Conservation (phyloP, 2,329 filamentous ascomycete genomes). For the Metarhizium anisopliae region DNA sequence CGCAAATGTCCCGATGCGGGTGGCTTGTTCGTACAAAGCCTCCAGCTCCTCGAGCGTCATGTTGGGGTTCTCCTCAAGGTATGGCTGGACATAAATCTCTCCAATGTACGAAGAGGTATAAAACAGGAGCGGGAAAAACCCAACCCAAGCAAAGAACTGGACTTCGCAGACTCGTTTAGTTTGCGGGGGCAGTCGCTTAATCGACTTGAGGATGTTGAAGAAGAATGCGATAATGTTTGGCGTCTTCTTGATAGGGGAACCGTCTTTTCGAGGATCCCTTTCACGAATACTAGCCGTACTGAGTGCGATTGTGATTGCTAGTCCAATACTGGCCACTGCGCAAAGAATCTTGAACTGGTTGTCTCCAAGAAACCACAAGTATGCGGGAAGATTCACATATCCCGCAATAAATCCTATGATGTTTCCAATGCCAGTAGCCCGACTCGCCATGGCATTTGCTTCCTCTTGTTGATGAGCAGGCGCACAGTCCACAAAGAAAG, state of each 20-base stretch:
- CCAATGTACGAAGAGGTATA: conserved; percentile 93
- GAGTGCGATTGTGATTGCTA: conserved; percentile 59
- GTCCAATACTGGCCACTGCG: conserved; percentile 68
- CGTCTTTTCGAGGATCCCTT: conserved; percentile 68
- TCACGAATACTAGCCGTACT: conserved; percentile 65
- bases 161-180: conserved; percentile 74
- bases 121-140: conserved; percentile 92
- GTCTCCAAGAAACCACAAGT: conserved; percentile 71
- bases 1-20: conserved; percentile 80
- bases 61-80: conserved; percentile 66
- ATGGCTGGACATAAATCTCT: conserved; percentile 84
- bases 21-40: conserved; percentile 72
- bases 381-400: conserved; percentile 67
- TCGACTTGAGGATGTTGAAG: conserved; percentile 63
- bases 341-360: conserved; percentile 93
- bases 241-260: conserved; percentile 47
- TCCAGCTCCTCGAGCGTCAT: conserved; percentile 72
- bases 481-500: conserved; percentile 88
- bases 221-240: conserved; percentile 73
- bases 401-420: conserved; percentile 86
- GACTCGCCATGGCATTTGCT: conserved; percentile 89
- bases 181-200: conserved; percentile 71
- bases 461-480: conserved; percentile 89
- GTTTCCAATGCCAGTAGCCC: conserved; percentile 79
- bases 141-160: conserved; percentile 84